A percentile compares a stretch with the other conserved stretches of the same genome.
phyloP scores from a whole-genome alignment of 805 yeast genomes.

The Vanderwaltozyma tropicalis region DNA sequence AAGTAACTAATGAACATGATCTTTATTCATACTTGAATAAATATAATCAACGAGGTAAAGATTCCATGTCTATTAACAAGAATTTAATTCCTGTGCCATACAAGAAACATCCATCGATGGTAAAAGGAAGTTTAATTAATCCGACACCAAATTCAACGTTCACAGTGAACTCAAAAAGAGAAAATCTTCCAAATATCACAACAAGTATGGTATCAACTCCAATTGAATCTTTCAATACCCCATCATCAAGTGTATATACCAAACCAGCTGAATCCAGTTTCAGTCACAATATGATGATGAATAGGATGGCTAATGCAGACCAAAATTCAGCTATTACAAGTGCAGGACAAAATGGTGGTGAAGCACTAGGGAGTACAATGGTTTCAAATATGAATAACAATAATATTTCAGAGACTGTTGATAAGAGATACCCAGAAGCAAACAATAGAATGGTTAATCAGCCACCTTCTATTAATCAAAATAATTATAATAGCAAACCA shows the following conservation, averaged over 20 bases:
- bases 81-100: slow-evolving; percentile 59
- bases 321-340: too few relatives aligned
- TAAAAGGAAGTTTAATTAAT: slow-evolving; percentile 3
- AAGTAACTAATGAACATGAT: slow-evolving; percentile 76
- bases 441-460: background rate
- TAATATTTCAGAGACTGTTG: too few relatives aligned
- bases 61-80: slow-evolving; percentile 27
- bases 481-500: background rate
- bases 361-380: too few relatives aligned
- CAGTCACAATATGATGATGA: too few relatives aligned
- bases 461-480: background rate
- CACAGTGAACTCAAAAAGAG: slow-evolving; percentile 1
- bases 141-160: slow-evolving; percentile 2
- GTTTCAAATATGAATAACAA: too few relatives aligned
- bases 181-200: background rate
- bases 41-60: slow-evolving; percentile 29
- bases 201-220: background rate
- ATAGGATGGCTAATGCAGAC: too few relatives aligned
- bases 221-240: background rate
- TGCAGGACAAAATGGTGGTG: too few relatives aligned
- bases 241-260: slow-evolving; percentile 4
- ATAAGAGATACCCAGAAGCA: too few relatives aligned
- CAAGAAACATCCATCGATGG: slow-evolving; percentile 57
- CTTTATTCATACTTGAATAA: slow-evolving; percentile 57
- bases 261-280: background rate